A percentile compares a stretch with the other conserved stretches of the same genome.
Conservation (phyloP, 208 protist genomes). For the Balamuthia mandrillaris region DNA sequence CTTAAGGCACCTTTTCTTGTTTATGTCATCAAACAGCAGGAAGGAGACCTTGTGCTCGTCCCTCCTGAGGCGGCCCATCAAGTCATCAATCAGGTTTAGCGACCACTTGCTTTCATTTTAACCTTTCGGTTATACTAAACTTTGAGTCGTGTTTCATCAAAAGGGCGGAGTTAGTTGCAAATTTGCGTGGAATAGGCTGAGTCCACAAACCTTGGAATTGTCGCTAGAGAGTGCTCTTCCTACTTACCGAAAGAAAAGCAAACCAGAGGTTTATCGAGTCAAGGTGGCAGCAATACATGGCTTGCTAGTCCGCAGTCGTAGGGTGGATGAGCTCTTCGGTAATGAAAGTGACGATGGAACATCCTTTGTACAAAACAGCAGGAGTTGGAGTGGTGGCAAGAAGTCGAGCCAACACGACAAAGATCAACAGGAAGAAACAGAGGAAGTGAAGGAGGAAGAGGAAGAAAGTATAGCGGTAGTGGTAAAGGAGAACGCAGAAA, state of each 20-base stretch:
- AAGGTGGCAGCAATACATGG: background rate
- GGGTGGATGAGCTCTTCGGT: background rate
- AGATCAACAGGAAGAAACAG: too few relatives aligned
- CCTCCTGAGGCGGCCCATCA: background rate
- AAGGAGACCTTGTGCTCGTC: conserved; percentile 9
- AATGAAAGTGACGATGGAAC: background rate
- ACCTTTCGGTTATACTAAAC: background rate
- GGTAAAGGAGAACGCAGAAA: too few relatives aligned
- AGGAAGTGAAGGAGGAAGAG: too few relatives aligned
- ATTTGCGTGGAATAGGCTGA: conserved; percentile 19
- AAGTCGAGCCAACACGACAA: too few relatives aligned
- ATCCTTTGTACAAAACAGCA: background rate
- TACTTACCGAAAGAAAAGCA: background rate
- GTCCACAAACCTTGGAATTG: background rate
- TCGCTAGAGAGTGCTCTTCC: background rate
- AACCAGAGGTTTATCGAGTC: background rate
- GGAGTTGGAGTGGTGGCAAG: background rate
- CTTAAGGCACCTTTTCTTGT: background rate
- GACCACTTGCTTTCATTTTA: background rate
- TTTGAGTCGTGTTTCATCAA: background rate
- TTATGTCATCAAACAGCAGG: background rate
- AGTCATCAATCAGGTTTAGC: conserved; percentile 2
- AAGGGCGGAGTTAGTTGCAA: conserved; percentile 12
- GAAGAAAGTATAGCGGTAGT: too few relatives aligned
- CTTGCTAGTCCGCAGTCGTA: background rate